Conservation (phyloP, 1,139 yeast genomes). For the Geotrichum bryndzae region DNA sequence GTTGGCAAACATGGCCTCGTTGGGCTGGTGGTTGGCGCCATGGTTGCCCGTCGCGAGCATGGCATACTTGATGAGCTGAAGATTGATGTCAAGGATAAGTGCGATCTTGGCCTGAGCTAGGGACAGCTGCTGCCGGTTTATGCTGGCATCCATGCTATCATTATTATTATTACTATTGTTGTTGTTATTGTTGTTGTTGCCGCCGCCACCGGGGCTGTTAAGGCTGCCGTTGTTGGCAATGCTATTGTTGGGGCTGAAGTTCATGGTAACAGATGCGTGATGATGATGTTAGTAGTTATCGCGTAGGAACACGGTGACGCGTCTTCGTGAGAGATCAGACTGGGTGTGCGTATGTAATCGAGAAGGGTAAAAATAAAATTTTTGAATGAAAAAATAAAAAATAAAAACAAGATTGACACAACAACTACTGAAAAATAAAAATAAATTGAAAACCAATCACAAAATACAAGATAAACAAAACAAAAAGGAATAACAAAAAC, state of each 20-base stretch:
- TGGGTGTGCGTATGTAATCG: no score
- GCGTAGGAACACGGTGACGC: no score
- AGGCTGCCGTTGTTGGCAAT: constrained; percentile 2
- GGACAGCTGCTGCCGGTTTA: constrained; percentile 16
- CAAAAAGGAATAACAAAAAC: no score
- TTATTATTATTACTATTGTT: constrained; percentile 19
- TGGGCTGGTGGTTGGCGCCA: constrained; percentile 1
- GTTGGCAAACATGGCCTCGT: constrained; percentile 22
- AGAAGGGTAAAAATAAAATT: no score
- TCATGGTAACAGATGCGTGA: background rate
- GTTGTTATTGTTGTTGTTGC: constrained; percentile 12
- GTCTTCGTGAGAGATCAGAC: no score
- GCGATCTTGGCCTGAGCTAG: constrained; percentile 26
- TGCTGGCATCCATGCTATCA: constrained; percentile 19
- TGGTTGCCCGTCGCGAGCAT: constrained; percentile 22
- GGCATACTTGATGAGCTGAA: constrained; percentile 30
- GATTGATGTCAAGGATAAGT: constrained; percentile 32
- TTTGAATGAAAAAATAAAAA: no score
- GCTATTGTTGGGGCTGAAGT: constrained; percentile 7
- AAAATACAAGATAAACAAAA: no score
- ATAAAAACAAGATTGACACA: no score
- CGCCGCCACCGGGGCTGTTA: constrained; percentile 5
- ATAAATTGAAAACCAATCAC: no score
- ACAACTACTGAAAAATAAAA: no score
- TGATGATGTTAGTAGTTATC: no score